phyloP scores from a whole-genome alignment of 345 rosid species.

The Eucalyptus melliodora region DNA sequence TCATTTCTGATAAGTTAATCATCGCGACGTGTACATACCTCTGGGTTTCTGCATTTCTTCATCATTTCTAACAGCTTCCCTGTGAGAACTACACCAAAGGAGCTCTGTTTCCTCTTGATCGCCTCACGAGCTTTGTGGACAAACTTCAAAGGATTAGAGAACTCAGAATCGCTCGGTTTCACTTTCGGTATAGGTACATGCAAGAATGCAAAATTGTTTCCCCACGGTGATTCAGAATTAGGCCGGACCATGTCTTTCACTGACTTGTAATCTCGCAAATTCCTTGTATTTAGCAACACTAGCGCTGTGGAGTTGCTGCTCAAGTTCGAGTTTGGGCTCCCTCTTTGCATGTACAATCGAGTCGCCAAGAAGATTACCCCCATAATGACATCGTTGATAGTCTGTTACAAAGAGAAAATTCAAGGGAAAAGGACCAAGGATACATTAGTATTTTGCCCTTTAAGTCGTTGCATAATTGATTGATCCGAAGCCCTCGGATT shows the following conservation, averaged over 20 bases:
- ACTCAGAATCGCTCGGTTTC: not conserved
- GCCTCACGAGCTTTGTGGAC: constrained; percentile 1
- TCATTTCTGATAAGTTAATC: not conserved
- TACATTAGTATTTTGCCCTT: not conserved
- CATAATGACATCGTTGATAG: constrained; percentile 32
- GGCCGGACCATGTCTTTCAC: constrained; percentile 29
- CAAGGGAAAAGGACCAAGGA: not conserved
- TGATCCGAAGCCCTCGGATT: too few relatives aligned
- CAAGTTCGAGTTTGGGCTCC: not conserved
- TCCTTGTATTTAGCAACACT: constrained; percentile 33
- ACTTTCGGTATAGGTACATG: constrained; percentile 19
- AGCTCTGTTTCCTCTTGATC: constrained; percentile 8
- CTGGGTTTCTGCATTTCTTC: constrained; percentile 17
- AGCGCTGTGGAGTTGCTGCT: constrained; percentile 15
- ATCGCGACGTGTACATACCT: not conserved
- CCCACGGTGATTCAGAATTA: constrained; percentile 19
- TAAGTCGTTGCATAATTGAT: not conserved
- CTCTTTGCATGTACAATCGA: constrained; percentile 26
- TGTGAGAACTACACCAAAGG: constrained; percentile 11
- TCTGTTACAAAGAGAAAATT: constrained; percentile 1
- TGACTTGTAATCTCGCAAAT: constrained; percentile 20
- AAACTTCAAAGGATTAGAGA: constrained; percentile 8
- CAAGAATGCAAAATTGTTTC: constrained; percentile 23
- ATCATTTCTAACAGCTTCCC: constrained; percentile 5
- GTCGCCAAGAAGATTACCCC: constrained; percentile 33